Evolutionary conservation across 2,329 filamentous ascomycete genomes (phyloP), one percentile per base, ranked within the genome.

Genomic region (Knoxdaviesia proteae): DNA sequence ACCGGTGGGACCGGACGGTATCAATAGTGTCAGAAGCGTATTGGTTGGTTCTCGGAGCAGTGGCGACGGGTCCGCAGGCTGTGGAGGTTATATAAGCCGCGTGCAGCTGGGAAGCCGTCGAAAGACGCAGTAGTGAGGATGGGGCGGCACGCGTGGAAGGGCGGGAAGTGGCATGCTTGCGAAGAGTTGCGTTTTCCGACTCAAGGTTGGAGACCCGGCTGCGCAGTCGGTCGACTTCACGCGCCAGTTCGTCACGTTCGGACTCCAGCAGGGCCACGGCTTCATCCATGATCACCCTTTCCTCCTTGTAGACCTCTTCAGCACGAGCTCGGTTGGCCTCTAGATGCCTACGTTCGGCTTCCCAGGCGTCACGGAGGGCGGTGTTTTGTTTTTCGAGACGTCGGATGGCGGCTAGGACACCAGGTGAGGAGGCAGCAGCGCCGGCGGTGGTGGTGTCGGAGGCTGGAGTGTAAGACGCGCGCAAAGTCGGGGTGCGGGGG

Each of bases 281-380:
- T 36, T 67, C 63, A 42, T 70, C 65, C 63, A 71, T 70, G 44
- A 71, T 59, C 41, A 57, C 57, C 6, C 67, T 63, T 50, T 72
- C 68, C 48, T 70, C 66, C 47, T 63, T 63, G 49, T 71, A 71
- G n/a, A 71, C 63, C 50, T 69, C 64, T 48, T 71, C 69, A 4
- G 64, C 68, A 9, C 67, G 63, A 39, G 62, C 61, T 7, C 68
- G 63, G 47, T 66, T 69, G 6, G 66, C 67, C 50, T 72, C 68
- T 44, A 72, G 57, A 44, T 70, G 62, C 41, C 62, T 64, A 34
- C 68, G 63, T 51, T 73, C 68, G 7, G 64, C 63, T 49, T 68
- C 65, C 67, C 67, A 70, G 20, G 62, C 65, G 45, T 68, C 65
- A 30, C 62, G 56, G 36, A 64, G 63, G 32, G 58, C 50, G 33